phyloP scores from a whole-genome alignment of 139 green algal genomes.

The Chlorella sp. region DNA sequence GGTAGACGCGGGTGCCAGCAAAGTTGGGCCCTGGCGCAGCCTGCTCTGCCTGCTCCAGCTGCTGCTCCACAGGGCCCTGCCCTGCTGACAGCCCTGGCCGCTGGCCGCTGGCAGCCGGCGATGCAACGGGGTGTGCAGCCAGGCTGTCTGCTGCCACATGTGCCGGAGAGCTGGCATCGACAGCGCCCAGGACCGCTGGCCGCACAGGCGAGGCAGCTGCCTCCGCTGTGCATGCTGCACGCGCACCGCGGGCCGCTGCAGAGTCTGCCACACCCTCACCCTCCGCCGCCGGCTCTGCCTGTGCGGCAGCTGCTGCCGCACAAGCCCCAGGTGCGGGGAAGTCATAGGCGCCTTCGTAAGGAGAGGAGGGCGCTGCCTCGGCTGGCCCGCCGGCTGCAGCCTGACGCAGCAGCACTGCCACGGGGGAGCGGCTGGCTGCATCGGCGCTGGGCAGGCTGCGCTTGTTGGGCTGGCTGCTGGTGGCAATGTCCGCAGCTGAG shows the following conservation, averaged over 20 bases:
- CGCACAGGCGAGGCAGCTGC: too few relatives aligned
- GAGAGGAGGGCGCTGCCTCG: background rate
- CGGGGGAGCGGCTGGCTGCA: conserved; percentile 3
- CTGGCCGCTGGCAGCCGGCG: too few relatives aligned
- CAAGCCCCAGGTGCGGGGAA: background rate
- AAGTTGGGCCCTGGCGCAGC: too few relatives aligned
- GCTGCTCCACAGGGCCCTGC: too few relatives aligned
- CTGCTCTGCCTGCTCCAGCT: too few relatives aligned
- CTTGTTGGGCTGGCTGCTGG: background rate
- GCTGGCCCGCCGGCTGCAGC: background rate
- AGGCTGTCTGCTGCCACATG: too few relatives aligned
- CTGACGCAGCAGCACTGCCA: background rate
- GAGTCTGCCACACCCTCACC: background rate
- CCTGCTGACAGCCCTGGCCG: too few relatives aligned
- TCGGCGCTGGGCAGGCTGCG: background rate
- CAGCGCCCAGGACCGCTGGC: too few relatives aligned
- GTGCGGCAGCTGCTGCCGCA: background rate
- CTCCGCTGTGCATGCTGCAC: too few relatives aligned
- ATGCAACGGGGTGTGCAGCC: too few relatives aligned
- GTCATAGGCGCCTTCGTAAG: background rate
- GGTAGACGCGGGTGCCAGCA: too few relatives aligned
- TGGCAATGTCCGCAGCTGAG: background rate
- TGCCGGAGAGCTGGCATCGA: too few relatives aligned
- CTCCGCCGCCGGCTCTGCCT: background rate
- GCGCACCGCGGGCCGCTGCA: background rate